Evolutionary conservation across 768 basidiomycete genomes (phyloP), one percentile per base, ranked within the genome.

Genomic region (Epithele typhae): DNA sequence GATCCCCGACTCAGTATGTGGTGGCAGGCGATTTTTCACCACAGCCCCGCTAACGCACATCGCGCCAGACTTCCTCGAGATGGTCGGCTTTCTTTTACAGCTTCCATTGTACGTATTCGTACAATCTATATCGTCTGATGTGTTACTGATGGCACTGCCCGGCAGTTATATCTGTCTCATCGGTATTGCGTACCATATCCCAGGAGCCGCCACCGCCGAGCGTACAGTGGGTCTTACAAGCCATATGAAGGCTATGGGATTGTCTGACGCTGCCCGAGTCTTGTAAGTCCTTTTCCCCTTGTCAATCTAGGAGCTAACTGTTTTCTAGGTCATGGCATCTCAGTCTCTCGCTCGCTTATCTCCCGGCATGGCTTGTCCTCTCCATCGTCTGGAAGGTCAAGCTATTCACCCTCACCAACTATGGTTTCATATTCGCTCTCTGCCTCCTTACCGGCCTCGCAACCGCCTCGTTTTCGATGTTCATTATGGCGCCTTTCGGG

Each of bases 181-280:
- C 25, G 87, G 87, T 19, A 82, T 90, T 36, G 72, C 81, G 0
- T 90, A 90, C 58, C 88, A 91, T 52, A 74, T 88, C 2, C 83
- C 87, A 11, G 88, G 87, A 3, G 73, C 82, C 7, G 76, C 85
- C 36, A 69, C 81, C 11, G 73, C 71, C 5, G 88, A 91, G 61
- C 72, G 86, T 34, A 81, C 87, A 0, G 73, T 68, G 43, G 64
- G 76, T 14, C 61, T 90, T 25, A 87, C 88, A 0, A 67, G 77
- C 7, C 85, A 90, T 58, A 78, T 90, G 73, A 82, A 83, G 58
- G 85, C 78, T 3, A 90, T 91, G 88, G 88, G 88, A 7, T 70
- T 89, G 12, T 63, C 76, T 6, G 85, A 88, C 56, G 78, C 78
- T 0, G 84, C 87, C 11, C 73, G 85, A 30, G 76, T 86, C 39